Percentiles rank a stretch among this genome's conserved stretches.
These are phyloP conservation scores for Leccinum solheimii DNA, from an alignment of 1,284 basidiomycete genomes.

Conservation along the genomic window DNA sequence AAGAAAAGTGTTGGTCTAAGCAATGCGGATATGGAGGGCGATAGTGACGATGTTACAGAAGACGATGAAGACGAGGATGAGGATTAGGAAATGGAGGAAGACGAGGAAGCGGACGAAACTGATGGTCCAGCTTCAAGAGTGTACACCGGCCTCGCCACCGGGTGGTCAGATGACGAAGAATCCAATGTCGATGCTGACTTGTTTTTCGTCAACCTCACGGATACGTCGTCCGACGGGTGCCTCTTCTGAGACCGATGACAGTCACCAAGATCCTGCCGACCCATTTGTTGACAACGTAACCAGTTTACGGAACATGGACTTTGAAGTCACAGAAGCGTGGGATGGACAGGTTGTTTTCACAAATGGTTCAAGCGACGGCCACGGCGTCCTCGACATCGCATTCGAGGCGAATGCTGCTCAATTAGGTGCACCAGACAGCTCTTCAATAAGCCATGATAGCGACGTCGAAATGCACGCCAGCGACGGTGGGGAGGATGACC, in stretches of 20 bases:
- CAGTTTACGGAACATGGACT: constrained; percentile 42
- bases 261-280: constrained; percentile 39
- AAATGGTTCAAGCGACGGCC: constrained; percentile 54
- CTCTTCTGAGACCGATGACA: constrained; percentile 41
- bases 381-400: constrained; percentile 54
- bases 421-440: constrained; percentile 42
- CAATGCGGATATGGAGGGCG: constrained; percentile 57
- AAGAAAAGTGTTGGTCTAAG: constrained; percentile 65
- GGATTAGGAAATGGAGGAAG: constrained; percentile 42
- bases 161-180: constrained; percentile 73
- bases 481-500: constrained; percentile 36
- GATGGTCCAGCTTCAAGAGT: constrained; percentile 45
- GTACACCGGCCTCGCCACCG: constrained; percentile 60
- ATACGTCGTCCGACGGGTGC: constrained; percentile 40
- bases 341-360: constrained; percentile 71
- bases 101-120: constrained; percentile 44
- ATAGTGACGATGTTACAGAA: constrained; percentile 46
- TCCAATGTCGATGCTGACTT: constrained; percentile 76
- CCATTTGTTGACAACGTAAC: constrained; percentile 38
- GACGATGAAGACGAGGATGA: constrained; percentile 49
- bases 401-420: constrained; percentile 54
- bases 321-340: constrained; percentile 69
- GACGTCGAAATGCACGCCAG: constrained; percentile 45
- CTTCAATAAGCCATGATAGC: constrained; percentile 37
- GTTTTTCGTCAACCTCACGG: constrained; percentile 73